These are phyloP conservation scores for Cryphonectria carpinicola DNA, from an alignment of 2,329 filamentous ascomycete species.

Conservation along the genomic window DNA sequence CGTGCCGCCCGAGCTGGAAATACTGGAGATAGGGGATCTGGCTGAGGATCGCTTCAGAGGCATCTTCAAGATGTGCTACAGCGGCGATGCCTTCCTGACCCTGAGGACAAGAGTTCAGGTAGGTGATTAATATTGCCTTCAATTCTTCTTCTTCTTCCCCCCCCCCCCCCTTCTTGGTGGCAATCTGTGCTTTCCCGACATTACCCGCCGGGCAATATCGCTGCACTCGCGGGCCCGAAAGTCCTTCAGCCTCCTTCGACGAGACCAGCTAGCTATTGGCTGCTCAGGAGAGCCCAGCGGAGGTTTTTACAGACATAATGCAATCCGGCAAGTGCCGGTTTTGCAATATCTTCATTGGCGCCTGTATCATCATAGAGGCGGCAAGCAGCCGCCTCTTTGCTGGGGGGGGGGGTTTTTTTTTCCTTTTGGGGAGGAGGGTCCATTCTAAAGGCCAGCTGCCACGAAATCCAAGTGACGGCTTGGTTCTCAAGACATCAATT, in stretches of 20 bases:
- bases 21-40: slow-evolving; percentile 95
- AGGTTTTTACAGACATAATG: slow-evolving; percentile 2
- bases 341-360: slow-evolving; percentile 15
- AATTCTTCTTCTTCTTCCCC: slow-evolving; percentile 22
- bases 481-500: neutral
- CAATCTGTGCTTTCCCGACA: neutral
- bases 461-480: slow-evolving; percentile 1
- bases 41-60: slow-evolving; percentile 96
- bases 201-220: neutral
- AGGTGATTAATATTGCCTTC: slow-evolving; percentile 41
- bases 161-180: neutral
- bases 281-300: slow-evolving; percentile 12
- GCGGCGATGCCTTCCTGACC: slow-evolving; percentile 92
- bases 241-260: neutral
- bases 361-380: neutral
- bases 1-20: slow-evolving; percentile 92
- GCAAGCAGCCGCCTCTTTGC: neutral
- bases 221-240: neutral
- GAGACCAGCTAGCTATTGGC: neutral
- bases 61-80: slow-evolving; percentile 99
- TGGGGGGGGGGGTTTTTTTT: too few relatives aligned
- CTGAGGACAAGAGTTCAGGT: slow-evolving; percentile 94
- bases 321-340: slow-evolving; percentile 24
- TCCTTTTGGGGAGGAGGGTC: too few relatives aligned
- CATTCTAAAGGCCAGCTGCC: neutral